phyloP scores from a whole-genome alignment of 2,329 filamentous ascomycete genomes.

The Diatrype stigma region DNA sequence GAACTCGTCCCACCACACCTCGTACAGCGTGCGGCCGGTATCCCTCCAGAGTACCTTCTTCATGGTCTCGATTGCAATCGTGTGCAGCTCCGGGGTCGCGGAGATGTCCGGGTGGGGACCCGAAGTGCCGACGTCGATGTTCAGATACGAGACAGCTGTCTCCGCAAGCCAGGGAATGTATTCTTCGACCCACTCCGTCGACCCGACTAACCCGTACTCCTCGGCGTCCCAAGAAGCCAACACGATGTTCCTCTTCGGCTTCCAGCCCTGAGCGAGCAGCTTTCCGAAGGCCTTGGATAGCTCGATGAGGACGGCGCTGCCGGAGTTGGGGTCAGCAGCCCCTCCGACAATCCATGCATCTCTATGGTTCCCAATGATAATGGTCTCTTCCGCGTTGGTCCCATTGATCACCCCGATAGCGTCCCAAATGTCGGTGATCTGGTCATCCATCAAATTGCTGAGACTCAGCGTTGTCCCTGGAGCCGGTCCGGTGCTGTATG shows the following conservation, averaged over 20 bases:
- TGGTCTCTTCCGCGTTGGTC: conserved; percentile 67
- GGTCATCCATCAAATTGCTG: conserved; percentile 66
- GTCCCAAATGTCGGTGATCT: conserved; percentile 69
- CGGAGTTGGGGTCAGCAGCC: conserved; percentile 78
- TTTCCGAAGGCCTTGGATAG: conserved; percentile 68
- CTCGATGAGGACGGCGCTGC: conserved; percentile 72
- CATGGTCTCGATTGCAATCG: conserved; percentile 58
- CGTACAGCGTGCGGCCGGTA: conserved; percentile 35
- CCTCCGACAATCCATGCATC: conserved; percentile 85
- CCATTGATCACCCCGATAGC: conserved; percentile 80
- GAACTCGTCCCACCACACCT: conserved; percentile 34
- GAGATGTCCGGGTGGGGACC: conserved; percentile 55
- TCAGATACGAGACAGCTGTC: conserved; percentile 72
- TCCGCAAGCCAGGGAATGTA: conserved; percentile 70
- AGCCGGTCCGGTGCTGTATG: conserved; percentile 40
- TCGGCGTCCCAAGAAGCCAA: conserved; percentile 69
- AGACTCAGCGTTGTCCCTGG: conserved; percentile 60
- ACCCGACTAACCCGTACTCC: conserved; percentile 77
- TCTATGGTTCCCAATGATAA: conserved; percentile 76
- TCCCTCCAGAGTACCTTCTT: conserved; percentile 58
- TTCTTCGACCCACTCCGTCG: conserved; percentile 85
- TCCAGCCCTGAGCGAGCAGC: conserved; percentile 71
- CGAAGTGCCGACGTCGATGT: conserved; percentile 66
- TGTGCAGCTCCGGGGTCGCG: conserved; percentile 65
- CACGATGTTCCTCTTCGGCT: conserved; percentile 73